These are phyloP conservation scores for Rehmannia glutinosa DNA, from an alignment of 257 asterid genomes.

Conservation along the genomic window DNA sequence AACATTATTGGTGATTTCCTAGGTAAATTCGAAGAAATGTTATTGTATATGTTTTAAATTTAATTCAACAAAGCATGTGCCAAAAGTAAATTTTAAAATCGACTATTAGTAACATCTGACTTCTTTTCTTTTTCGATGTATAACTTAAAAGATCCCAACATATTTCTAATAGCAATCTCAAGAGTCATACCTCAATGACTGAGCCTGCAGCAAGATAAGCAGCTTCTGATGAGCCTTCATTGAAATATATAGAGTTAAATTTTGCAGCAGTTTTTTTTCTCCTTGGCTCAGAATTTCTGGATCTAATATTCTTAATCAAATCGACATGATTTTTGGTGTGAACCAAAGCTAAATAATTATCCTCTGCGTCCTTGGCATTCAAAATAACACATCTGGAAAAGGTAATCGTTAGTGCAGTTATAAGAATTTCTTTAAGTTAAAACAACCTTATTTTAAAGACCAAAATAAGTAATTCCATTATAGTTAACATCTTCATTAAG, in stretches of 20 bases:
- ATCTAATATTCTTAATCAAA: slow-evolving; percentile 66
- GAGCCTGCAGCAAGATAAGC: slow-evolving; percentile 96
- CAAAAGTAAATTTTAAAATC: too few relatives aligned
- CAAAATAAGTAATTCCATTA: background rate
- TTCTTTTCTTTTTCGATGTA: background rate
- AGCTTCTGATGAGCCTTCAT: slow-evolving; percentile 81
- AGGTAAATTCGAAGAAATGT: background rate
- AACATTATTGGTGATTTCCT: background rate
- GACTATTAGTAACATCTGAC: too few relatives aligned
- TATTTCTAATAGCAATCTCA: too few relatives aligned
- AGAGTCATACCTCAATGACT: slow-evolving; percentile 63
- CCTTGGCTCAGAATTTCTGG: slow-evolving; percentile 30
- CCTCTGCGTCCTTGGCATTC: slow-evolving; percentile 65
- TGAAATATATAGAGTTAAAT: slow-evolving; percentile 83
- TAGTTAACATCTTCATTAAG: slow-evolving; percentile 2
- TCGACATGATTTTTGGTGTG: slow-evolving; percentile 60
- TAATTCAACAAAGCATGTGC: too few relatives aligned
- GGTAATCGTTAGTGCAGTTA: slow-evolving; percentile 1
- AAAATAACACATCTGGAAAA: slow-evolving; percentile 64
- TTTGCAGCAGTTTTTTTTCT: slow-evolving; percentile 45
- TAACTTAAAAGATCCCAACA: background rate
- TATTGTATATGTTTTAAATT: background rate
- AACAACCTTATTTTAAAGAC: background rate
- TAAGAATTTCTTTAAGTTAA: background rate
- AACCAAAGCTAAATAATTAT: slow-evolving; percentile 63